Conservation (phyloP, 768 basidiomycete species). For the Tricholoma bakamatsutake region DNA sequence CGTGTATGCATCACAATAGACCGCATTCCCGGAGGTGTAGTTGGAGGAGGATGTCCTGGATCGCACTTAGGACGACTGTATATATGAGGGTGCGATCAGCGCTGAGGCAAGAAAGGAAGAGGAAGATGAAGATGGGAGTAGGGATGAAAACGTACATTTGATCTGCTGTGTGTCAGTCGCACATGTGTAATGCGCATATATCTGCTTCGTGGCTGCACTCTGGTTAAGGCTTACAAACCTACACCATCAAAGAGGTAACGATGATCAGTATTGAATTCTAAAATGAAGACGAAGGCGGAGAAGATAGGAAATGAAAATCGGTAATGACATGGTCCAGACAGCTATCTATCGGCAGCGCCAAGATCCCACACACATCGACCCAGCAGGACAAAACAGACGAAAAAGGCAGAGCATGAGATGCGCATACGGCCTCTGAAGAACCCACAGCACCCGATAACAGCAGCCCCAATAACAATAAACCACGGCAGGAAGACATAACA, state of each 20-base stretch:
- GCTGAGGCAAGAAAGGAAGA: too few species aligned
- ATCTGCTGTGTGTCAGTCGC: slow-evolving; percentile 93
- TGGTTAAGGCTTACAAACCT: slow-evolving; percentile 87
- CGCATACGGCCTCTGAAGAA: too few species aligned
- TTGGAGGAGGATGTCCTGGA: slow-evolving; percentile 85
- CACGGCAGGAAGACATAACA: too few species aligned
- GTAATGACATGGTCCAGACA: too few species aligned
- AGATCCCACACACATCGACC: too few species aligned
- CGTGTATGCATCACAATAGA: slow-evolving; percentile 42
- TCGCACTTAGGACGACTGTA: slow-evolving; percentile 76
- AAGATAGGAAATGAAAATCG: too few species aligned
- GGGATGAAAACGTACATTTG: slow-evolving; percentile 54
- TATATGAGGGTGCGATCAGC: background rate
- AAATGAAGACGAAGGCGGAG: too few species aligned
- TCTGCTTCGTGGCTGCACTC: slow-evolving; percentile 80
- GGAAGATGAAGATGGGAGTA: background rate
- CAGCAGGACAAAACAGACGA: too few species aligned
- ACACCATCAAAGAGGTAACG: background rate
- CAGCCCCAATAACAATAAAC: too few species aligned
- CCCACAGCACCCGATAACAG: too few species aligned
- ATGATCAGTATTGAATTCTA: background rate
- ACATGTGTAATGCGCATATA: slow-evolving; percentile 91
- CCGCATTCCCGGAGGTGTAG: slow-evolving; percentile 84
- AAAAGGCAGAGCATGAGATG: too few species aligned
- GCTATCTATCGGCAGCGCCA: too few species aligned